Percentiles rank a stretch among this genome's conserved stretches.
Evolutionary conservation across 768 basidiomycete genomes (phyloP).

Genomic region (Tylopilus sp.): DNA sequence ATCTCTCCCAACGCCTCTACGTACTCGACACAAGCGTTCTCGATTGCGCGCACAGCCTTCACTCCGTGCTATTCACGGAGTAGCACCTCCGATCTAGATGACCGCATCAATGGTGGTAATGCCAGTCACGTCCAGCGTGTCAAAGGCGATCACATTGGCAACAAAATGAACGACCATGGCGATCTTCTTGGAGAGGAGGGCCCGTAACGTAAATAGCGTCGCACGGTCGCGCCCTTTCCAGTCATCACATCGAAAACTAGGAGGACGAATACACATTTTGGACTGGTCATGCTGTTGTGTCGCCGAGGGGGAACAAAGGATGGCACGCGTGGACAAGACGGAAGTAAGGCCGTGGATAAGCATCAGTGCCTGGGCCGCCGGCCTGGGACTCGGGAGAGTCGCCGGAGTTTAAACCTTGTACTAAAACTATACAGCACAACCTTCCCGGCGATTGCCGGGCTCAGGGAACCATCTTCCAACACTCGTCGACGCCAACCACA

Average conservation of each 20-base stretch:
- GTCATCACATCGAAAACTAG: constrained; percentile 43
- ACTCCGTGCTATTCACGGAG: constrained; percentile 41
- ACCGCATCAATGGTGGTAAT: constrained; percentile 12
- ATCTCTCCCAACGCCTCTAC: constrained; percentile 66
- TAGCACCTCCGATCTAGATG: constrained; percentile 35
- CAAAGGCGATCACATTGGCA: constrained; percentile 14
- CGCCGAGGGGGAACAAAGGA: constrained; percentile 6
- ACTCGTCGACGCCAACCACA: constrained; percentile 14
- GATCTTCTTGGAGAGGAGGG: constrained; percentile 17
- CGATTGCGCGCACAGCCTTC: constrained; percentile 41
- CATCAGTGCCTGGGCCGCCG: too few relatives aligned
- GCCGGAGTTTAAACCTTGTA: constrained; percentile 21
- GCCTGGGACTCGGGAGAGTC: too few relatives aligned
- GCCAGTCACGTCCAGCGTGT: constrained; percentile 11
- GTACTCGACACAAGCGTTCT: constrained; percentile 51
- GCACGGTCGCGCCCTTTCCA: constrained; percentile 31
- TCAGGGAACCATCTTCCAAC: constrained; percentile 7
- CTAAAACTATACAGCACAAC: constrained; percentile 24
- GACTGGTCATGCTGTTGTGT: too few relatives aligned
- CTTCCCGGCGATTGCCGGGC: constrained; percentile 25
- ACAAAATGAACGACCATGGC: constrained; percentile 17
- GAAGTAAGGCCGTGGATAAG: constrained; percentile 26
- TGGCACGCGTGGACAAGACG: constrained; percentile 6
- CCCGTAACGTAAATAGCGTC: constrained; percentile 38
- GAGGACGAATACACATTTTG: constrained; percentile 39